A percentile compares a stretch with the other conserved stretches of the same genome.
Evolutionary conservation across 2,329 filamentous ascomycete species (phyloP).

Genomic region (Colletotrichum tamarilloi): DNA sequence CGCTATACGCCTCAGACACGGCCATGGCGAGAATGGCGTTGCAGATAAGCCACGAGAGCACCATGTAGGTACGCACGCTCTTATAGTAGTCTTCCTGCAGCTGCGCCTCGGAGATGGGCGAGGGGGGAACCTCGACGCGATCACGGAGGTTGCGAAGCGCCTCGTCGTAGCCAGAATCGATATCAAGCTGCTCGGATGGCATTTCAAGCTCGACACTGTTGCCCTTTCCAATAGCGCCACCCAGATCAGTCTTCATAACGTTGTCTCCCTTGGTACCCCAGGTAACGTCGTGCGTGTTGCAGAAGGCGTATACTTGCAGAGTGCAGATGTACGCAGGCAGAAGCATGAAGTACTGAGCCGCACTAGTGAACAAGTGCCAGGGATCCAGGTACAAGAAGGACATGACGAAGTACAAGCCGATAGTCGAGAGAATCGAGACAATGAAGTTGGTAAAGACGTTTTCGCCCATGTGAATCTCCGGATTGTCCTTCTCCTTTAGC

Average conservation of each 20-base stretch:
- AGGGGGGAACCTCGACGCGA: conserved; percentile 80
- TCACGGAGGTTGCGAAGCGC: conserved; percentile 96
- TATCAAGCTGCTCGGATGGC: conserved; percentile 97
- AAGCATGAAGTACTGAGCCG: conserved; percentile 91
- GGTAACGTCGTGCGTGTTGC: conserved; percentile 98
- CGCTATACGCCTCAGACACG: conserved; percentile 85
- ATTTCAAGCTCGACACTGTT: conserved; percentile 92
- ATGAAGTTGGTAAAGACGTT: conserved; percentile 97
- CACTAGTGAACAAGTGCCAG: conserved; percentile 98
- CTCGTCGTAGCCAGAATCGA: conserved; percentile 97
- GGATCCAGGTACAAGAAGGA: conserved; percentile 96
- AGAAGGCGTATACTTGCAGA: conserved; percentile 97
- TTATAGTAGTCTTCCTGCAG: conserved; percentile 99
- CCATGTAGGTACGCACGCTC: conserved; percentile 97
- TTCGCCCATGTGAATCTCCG: conserved; percentile 71
- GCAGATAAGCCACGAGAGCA: conserved; percentile 90
- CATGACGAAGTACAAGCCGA: conserved; percentile 96
- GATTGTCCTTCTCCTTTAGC: conserved; percentile 64
- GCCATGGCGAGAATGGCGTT: conserved; percentile 96
- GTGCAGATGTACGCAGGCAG: conserved; percentile 96
- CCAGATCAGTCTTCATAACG: conserved; percentile 90
- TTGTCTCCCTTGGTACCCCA: conserved; percentile 99
- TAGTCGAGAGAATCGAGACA: conserved; percentile 86
- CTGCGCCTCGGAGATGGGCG: conserved; percentile 77
- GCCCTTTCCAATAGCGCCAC: conserved; percentile 82